Percentiles rank a stretch among this genome's conserved stretches.
Conservation (phyloP, 257 asterid species). For the Catharanthus roseus region DNA sequence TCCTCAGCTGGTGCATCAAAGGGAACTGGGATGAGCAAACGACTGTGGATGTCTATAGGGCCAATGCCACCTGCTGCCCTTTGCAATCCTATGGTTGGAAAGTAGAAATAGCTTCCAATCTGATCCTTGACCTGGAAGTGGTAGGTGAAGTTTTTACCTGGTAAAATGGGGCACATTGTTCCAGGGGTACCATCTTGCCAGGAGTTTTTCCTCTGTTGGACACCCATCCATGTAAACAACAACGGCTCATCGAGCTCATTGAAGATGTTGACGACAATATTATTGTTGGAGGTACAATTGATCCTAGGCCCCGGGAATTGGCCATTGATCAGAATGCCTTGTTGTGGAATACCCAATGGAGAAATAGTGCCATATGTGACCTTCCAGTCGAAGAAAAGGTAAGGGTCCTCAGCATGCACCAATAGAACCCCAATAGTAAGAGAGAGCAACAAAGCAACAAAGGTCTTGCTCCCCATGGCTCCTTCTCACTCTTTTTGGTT, state of each 20-base stretch:
- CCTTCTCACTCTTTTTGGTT: neutral
- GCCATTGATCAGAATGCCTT: slow-evolving; percentile 53
- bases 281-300: slow-evolving; percentile 50
- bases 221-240: slow-evolving; percentile 35
- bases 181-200: slow-evolving; percentile 54
- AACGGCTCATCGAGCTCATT: slow-evolving; percentile 48
- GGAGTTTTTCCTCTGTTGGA: slow-evolving; percentile 50
- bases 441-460: slow-evolving; percentile 34
- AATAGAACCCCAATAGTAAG: slow-evolving; percentile 25
- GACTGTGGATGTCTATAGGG: slow-evolving; percentile 39
- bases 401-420: slow-evolving; percentile 49
- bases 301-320: slow-evolving; percentile 48
- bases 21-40: slow-evolving; percentile 44
- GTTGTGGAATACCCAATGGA: slow-evolving; percentile 47
- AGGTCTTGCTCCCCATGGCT: slow-evolving; percentile 26
- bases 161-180: slow-evolving; percentile 49
- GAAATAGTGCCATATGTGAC: slow-evolving; percentile 45
- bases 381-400: slow-evolving; percentile 41
- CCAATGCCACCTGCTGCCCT: slow-evolving; percentile 48
- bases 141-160: slow-evolving; percentile 42
- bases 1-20: slow-evolving; percentile 37
- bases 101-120: slow-evolving; percentile 46
- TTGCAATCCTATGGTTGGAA: slow-evolving; percentile 38
- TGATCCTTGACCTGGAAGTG: slow-evolving; percentile 55
- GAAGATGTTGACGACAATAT: slow-evolving; percentile 35